Evolutionary conservation across 2,329 filamentous ascomycete species (phyloP), one percentile per base, ranked within the genome.

Genomic region (Rosellinia necatrix): DNA sequence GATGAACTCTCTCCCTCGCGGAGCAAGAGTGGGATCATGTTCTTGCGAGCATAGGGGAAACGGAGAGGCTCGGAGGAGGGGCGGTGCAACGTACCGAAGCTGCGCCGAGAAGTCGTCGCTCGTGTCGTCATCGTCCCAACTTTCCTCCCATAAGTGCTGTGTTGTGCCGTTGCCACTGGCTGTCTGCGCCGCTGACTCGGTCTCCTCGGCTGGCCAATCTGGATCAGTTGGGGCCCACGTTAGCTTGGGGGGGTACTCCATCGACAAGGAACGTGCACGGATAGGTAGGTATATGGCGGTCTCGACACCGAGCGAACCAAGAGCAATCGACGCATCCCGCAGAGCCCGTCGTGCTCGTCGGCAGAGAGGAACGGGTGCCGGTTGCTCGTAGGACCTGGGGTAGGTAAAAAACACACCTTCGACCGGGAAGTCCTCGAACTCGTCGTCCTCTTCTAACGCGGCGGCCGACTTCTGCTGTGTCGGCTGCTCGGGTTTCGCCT

Each of bases 111-210:
- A 99, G 70, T 99, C 94, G 72, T 99, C 94, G 68, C 84, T 94
- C 64, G 91, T 94, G 76, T 97, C 94, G 73, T 97, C 93, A 70
- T 99, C 94, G 71, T 99, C 94, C 94, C 94, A 99, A 81, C 92
- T 97, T 81, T 99, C 94, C 76, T 99, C 94, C 94, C 94, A 99
- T 51, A 99, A 80, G 78, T 97, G 92, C 73, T 83, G 78, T 62
- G 79, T 81, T 58, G 87, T 84, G 69, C 79, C 85, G 59, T 81
- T 85, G 68, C 83, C 81, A 54, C 89, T 62, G 24, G 60, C 53
- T 4, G 64, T 54, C 43, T 66, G 61, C 41, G 69, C 62, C 19
- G 68, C 89, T 53, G 87, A 88, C 72, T 97, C 91, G 59, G 91
- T 91, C 71, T 96, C 92, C 71, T 96, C 91, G 74, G 92, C 87